A percentile compares a stretch with the other conserved stretches of the same genome.
These are phyloP conservation scores for Vanilla planifolia DNA, from an alignment of 106 monocot genomes.

Conservation along the genomic window DNA sequence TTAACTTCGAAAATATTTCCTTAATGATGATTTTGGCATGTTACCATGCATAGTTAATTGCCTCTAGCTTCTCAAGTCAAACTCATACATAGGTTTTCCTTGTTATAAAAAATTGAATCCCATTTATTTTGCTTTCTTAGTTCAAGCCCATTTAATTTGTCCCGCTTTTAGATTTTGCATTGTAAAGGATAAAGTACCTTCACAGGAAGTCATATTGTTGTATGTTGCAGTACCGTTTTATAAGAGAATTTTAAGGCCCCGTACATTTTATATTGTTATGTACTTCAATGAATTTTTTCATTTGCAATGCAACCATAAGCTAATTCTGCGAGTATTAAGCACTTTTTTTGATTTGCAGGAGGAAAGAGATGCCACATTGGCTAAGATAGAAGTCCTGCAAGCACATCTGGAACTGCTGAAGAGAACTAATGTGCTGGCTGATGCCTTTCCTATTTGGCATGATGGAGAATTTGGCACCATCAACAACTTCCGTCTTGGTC, in stretches of 20 bases:
- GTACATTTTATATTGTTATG: not conserved
- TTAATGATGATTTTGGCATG: too few relatives aligned
- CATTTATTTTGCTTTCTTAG: too few relatives aligned
- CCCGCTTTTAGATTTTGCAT: not conserved
- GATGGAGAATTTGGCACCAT: slow-evolving; percentile 98
- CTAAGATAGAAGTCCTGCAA: slow-evolving; percentile 94
- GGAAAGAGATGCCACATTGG: slow-evolving; percentile 94
- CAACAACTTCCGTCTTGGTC: slow-evolving; percentile 93
- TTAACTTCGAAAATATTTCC: too few relatives aligned
- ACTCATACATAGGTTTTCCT: too few relatives aligned
- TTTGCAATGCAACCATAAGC: not conserved
- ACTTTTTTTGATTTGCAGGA: slow-evolving; percentile 42
- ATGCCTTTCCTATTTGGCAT: slow-evolving; percentile 87
- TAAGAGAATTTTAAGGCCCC: not conserved
- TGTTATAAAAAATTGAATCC: too few relatives aligned
- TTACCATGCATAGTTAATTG: too few relatives aligned
- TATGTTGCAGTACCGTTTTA: not conserved
- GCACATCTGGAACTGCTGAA: slow-evolving; percentile 86
- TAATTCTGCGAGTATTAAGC: not conserved
- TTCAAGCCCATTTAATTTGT: too few relatives aligned
- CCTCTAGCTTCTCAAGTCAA: too few relatives aligned
- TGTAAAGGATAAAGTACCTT: not conserved
- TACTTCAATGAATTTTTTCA: not conserved
- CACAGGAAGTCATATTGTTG: too few relatives aligned
- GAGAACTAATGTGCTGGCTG: slow-evolving; percentile 86